These are phyloP conservation scores for Debaryomycetaceae sp. DNA, from an alignment of 1,139 yeast species.

Conservation along the genomic window DNA sequence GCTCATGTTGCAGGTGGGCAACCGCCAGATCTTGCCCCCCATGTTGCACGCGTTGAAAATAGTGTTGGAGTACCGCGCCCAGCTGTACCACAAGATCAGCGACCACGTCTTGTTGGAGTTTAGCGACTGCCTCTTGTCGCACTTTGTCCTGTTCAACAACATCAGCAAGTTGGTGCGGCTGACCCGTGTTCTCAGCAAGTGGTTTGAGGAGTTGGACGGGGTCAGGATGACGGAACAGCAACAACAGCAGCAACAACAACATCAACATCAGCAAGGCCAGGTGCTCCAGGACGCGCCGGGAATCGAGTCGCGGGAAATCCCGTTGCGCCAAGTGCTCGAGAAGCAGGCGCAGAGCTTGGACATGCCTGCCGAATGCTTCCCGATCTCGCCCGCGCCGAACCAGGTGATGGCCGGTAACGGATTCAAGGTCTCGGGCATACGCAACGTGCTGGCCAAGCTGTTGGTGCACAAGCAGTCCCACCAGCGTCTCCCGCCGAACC, in stretches of 20 bases:
- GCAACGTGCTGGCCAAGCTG: too few relatives aligned
- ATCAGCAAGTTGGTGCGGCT: conserved; percentile 20
- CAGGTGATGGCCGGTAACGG: too few relatives aligned
- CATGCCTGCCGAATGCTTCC: too few relatives aligned
- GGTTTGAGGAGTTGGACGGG: conserved; percentile 16
- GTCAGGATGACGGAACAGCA: neutral
- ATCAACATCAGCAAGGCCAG: neutral
- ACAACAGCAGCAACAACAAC: neutral
- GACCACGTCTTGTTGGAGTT: conserved; percentile 8
- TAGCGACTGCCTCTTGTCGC: conserved; percentile 16
- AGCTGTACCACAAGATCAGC: neutral
- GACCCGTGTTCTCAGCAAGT: conserved; percentile 13
- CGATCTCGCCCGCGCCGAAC: too few relatives aligned
- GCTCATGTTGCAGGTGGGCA: conserved; percentile 21
- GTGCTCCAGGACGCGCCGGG: neutral
- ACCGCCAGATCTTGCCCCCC: conserved; percentile 25
- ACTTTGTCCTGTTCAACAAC: conserved; percentile 21
- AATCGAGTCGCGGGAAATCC: too few relatives aligned
- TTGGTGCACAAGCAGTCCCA: too few relatives aligned
- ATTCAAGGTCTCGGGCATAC: too few relatives aligned
- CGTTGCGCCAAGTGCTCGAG: too few relatives aligned
- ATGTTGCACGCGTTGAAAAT: conserved; percentile 23
- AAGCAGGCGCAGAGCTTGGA: too few relatives aligned
- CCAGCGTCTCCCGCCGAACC: too few relatives aligned
- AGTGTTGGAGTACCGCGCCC: conserved; percentile 9